These are phyloP conservation scores for Termitomyces sp. DNA, from an alignment of 768 basidiomycete species.

Conservation along the genomic window DNA sequence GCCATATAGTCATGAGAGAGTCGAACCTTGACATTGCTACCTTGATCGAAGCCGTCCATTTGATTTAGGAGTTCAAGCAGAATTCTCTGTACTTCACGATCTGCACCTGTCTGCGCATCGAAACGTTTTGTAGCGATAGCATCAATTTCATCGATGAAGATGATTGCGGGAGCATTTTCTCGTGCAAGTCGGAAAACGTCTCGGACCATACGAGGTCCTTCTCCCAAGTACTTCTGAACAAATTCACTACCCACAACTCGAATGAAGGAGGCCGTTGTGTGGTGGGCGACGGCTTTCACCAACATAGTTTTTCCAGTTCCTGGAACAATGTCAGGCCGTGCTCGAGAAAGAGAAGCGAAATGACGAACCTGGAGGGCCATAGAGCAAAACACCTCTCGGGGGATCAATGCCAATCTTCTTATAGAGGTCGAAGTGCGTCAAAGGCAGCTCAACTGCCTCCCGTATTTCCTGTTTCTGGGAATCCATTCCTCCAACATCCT, in stretches of 20 bases:
- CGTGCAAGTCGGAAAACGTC: conserved; percentile 97
- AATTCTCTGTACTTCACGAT: conserved; percentile 98
- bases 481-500: conserved; percentile 97
- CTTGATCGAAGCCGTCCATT: conserved; percentile 99
- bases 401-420: conserved; percentile 99
- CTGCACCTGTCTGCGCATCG: conserved; percentile 98
- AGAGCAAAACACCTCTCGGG: conserved; percentile 92
- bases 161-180: conserved; percentile 96
- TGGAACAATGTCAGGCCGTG: conserved; percentile 19
- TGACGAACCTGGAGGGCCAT: conserved; percentile 86
- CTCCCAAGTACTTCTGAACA: conserved; percentile 98
- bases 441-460: conserved; percentile 95
- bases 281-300: conserved; percentile 98
- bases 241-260: conserved; percentile 98
- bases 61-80: conserved; percentile 94
- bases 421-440: conserved; percentile 97
- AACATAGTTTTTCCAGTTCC: conserved; percentile 99
- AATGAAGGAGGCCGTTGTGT: conserved; percentile 96
- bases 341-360: not conserved
- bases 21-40: conserved; percentile 92
- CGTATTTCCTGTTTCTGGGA: conserved; percentile 97
- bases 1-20: not conserved
- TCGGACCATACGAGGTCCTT: conserved; percentile 99
- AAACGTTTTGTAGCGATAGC: conserved; percentile 99
- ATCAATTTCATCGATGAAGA: conserved; percentile 99